Evolutionary conservation across 73 alveolate genomes (phyloP).

Genomic region (Paramecium pentaurelia): DNA sequence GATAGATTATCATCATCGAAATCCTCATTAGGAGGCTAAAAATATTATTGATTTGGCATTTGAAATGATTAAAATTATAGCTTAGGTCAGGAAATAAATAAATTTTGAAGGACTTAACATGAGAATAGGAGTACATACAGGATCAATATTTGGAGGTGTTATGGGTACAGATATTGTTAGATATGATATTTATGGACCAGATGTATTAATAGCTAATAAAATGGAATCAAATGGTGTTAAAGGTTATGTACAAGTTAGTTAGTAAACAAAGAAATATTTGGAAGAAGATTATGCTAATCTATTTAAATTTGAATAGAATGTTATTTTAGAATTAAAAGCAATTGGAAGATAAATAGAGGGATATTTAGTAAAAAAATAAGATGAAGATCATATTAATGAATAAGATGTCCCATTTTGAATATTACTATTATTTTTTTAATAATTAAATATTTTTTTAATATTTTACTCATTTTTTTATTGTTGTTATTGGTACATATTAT

Average conservation of each 20-base stretch:
- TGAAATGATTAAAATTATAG: constrained; percentile 50
- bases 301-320: constrained; percentile 11
- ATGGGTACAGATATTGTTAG: constrained; percentile 61
- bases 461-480: background rate
- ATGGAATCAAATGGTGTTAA: constrained; percentile 57
- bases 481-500: background rate
- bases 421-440: background rate
- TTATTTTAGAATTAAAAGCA: background rate
- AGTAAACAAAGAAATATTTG: background rate
- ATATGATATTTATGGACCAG: constrained; percentile 56
- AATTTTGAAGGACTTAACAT: constrained; percentile 48
- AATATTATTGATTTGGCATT: constrained; percentile 54
- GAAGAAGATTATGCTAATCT: background rate
- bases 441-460: background rate
- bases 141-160: constrained; percentile 50
- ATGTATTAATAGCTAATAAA: constrained; percentile 55
- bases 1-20: constrained; percentile 43
- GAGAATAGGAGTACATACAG: constrained; percentile 64
- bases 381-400: background rate
- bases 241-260: constrained; percentile 36
- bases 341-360: background rate
- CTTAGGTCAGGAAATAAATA: constrained; percentile 15
- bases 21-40: constrained; percentile 49
- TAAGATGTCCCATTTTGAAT: background rate
- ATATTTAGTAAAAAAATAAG: background rate